Evolutionary conservation across 1,139 yeast species (phyloP), one percentile per base, ranked within the genome.

Genomic region (Casaregolazyma suthepensis): DNA sequence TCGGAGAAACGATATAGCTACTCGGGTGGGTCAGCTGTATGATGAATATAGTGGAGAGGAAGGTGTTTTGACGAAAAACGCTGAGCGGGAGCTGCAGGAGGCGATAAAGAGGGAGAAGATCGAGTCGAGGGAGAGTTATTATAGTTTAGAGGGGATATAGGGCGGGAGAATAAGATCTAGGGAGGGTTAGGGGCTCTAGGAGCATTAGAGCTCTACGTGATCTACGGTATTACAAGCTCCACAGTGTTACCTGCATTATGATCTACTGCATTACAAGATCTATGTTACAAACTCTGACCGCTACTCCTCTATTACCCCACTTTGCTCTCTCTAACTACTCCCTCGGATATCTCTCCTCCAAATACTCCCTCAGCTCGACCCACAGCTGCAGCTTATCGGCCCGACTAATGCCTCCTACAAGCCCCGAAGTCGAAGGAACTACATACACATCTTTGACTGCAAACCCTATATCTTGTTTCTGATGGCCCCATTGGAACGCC

Each of bases 341-440:
- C 18, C 50, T 42, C 13, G 59, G 59, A 40, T 15, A 53, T 3
- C 51, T 46, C n/a, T 40, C 46, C 22, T 52, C 40, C 23, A 64
- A 37, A 22, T 57, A 45, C 19, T 29, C 45, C 1, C 62, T 73
- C 48, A 80, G 59, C 5, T 64, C 63, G 12, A 64, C 61, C 90
- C 90, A 85, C 26, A 78, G 61, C 7, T 61, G 61, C 49, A 80
- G 63, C 62, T 82, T 83, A 49, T 74, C 75, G 0, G 66, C 69
- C 55, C 72, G 73, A 18, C 74, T 70, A 63, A 83, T 70, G 7
- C 85, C 78, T 2, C 76, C 74, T 6, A 83, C 93, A n/a, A 87
- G 70, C 0, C 94, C 94, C 1, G 90, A 84, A 0, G 93, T 85
- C 52, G 83, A 83, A 2, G 93, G 93, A 45, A 85, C 76, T 4